phyloP scores from a whole-genome alignment of 2,329 filamentous ascomycete species.

The Penicillium sp. region DNA sequence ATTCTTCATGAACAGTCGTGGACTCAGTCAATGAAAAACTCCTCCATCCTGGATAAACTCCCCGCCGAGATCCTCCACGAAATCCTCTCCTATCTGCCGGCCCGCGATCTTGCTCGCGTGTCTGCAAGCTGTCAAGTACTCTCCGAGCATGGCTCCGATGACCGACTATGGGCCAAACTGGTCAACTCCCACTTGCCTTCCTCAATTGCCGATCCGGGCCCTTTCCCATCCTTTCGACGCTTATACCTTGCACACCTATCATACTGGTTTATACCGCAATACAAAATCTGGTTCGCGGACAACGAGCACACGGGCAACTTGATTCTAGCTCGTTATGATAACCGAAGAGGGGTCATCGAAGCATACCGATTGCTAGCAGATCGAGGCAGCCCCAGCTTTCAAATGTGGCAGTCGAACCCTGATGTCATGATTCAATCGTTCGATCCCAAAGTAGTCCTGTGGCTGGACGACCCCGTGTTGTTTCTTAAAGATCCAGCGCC shows the following conservation, averaged over 20 bases:
- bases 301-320: slow-evolving; percentile 71
- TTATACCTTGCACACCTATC: slow-evolving; percentile 75
- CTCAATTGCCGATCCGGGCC: slow-evolving; percentile 56
- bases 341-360: slow-evolving; percentile 72
- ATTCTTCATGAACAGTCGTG: slow-evolving; percentile 8
- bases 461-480: slow-evolving; percentile 72
- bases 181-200: slow-evolving; percentile 69
- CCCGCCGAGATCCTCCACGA: slow-evolving; percentile 74
- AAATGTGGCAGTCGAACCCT: slow-evolving; percentile 65
- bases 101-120: slow-evolving; percentile 62
- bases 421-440: slow-evolving; percentile 73
- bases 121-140: slow-evolving; percentile 65
- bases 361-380: slow-evolving; percentile 74
- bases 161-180: slow-evolving; percentile 70
- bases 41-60: slow-evolving; percentile 46
- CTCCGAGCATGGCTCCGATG: slow-evolving; percentile 60
- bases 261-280: slow-evolving; percentile 78
- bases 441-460: slow-evolving; percentile 67
- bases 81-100: slow-evolving; percentile 67
- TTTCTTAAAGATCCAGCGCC: slow-evolving; percentile 48
- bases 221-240: slow-evolving; percentile 65
- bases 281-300: slow-evolving; percentile 87
- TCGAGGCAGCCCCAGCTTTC: slow-evolving; percentile 55
- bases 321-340: slow-evolving; percentile 75
- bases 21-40: not conserved